Evolutionary conservation across 768 basidiomycete genomes (phyloP), one percentile per base, ranked within the genome.

Genomic region (Nevesoporus exiguus): DNA sequence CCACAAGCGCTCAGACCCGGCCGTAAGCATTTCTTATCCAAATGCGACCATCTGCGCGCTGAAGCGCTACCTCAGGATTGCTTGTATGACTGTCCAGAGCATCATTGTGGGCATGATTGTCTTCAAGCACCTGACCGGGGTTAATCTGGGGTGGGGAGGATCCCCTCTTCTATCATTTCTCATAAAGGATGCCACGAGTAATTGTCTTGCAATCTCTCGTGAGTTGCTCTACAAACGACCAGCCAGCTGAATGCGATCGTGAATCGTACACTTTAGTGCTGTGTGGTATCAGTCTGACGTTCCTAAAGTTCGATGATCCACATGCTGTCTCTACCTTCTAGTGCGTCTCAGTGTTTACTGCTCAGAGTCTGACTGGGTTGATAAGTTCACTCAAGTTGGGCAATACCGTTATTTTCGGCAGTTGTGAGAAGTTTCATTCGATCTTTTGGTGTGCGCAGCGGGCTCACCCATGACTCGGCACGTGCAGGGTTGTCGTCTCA

Each of bases 111-210:
- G 54, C n/a, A 64, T 78, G 37, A 74, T 75, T 1, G 13, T 67
- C 2, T 66, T 63, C 39, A 77, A 77, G 54, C 75, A 74, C 55
- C 46, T 71, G 1, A 25, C 58, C 19, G 68, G 72, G 3, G 51
- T 69, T 8, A 72, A 72, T 39, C 62, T 62, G 0, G 75, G 75
- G 10, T 75, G 74, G 75, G 75, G 74, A 25, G 70, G 75, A 45
- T 70, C 73, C 1, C 77, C 75, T 0, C 60, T 80, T 7, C 56
- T 77, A 13, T 54, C 68, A 6, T 57, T 79, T 42, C 65, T 80
- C 14, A 66, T 76, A 60, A 72, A 73, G n/a, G 79, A 80, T 61
- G 74, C 79, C 7, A 72, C 74, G 3, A 73, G 74, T 68, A 74
- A 76, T 1, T 79, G 76, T 61, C 41, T 74, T 30, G 43, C 74